Percentiles rank a stretch among this genome's conserved stretches.
phyloP scores from a whole-genome alignment of 2,329 filamentous ascomycete species.

The Botrytis sinoallii region DNA sequence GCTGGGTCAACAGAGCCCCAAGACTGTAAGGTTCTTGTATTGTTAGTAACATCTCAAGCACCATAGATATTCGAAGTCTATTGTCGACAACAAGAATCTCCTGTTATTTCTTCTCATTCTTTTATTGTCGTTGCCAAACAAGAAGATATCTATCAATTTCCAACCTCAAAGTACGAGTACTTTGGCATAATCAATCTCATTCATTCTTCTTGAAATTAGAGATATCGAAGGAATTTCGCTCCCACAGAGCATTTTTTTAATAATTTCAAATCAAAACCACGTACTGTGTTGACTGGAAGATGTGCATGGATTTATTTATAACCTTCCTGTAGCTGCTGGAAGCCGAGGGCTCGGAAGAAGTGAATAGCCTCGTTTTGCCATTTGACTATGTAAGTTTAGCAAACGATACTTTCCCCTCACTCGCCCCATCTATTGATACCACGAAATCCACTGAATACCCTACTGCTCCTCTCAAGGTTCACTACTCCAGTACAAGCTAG shows the following conservation, averaged over 20 bases:
- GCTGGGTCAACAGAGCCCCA: neutral
- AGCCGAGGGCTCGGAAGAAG: neutral
- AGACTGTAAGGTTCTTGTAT: neutral
- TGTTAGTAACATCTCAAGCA: neutral
- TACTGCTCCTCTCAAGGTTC: neutral
- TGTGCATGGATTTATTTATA: neutral
- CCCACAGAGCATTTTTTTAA: too few species aligned
- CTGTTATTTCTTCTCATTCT: neutral
- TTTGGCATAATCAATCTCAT: fast-evolving
- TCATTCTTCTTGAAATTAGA: neutral
- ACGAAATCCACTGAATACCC: neutral
- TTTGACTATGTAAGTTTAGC: neutral
- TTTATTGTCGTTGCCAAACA: neutral
- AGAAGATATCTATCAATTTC: fast-evolving
- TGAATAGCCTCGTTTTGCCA: neutral
- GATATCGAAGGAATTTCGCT: neutral
- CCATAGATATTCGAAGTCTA: neutral
- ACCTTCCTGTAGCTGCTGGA: neutral
- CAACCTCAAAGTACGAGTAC: neutral
- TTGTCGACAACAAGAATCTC: neutral
- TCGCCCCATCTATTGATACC: neutral
- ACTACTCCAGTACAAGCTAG: neutral
- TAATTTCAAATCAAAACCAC: fast-evolving
- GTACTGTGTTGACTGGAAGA: neutral
- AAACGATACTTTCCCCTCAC: neutral